phyloP scores from a whole-genome alignment of 2,329 filamentous ascomycete species.

The Stachybotrys echinatus region DNA sequence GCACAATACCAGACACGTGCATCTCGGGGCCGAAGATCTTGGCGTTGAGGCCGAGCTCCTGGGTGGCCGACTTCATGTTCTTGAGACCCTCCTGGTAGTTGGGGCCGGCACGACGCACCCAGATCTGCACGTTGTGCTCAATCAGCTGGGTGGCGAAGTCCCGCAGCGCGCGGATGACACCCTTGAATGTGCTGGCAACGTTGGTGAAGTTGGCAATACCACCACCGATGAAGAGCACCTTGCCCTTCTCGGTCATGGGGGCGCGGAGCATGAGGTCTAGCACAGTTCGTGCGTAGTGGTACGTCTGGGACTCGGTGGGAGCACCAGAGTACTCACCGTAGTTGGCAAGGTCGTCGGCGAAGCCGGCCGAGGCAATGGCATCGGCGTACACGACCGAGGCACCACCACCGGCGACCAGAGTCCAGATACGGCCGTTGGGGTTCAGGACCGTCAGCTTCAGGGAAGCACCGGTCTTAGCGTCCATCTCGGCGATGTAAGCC shows the following conservation, averaged over 20 bases:
- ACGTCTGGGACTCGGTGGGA: conserved; percentile 97
- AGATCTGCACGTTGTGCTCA: conserved; percentile 98
- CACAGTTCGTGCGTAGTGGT: conserved; percentile 96
- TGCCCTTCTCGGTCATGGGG: conserved; percentile 79
- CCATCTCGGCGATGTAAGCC: conserved; percentile 97
- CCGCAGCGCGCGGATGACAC: conserved; percentile 92
- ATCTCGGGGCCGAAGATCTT: conserved; percentile 71
- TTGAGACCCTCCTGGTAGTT: conserved; percentile 99
- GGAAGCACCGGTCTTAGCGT: conserved; percentile 98
- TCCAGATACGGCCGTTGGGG: conserved; percentile 89
- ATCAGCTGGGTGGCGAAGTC: conserved; percentile 80
- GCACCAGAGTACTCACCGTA: conserved; percentile 99
- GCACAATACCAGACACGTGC: conserved; percentile 97
- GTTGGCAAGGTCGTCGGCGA: conserved; percentile 95
- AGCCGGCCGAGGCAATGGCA: conserved; percentile 93
- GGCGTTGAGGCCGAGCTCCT: conserved; percentile 77
- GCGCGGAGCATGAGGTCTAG: conserved; percentile 96
- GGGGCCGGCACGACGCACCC: conserved; percentile 81
- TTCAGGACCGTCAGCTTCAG: conserved; percentile 98
- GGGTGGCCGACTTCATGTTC: conserved; percentile 97
- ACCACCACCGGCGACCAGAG: conserved; percentile 97
- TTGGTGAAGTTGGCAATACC: conserved; percentile 99
- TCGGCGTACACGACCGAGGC: conserved; percentile 98
- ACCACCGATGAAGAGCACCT: conserved; percentile 98
- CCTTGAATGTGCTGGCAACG: conserved; percentile 98